Conservation (phyloP, 2,329 filamentous ascomycete species). For the Colletotrichum tropicale region DNA sequence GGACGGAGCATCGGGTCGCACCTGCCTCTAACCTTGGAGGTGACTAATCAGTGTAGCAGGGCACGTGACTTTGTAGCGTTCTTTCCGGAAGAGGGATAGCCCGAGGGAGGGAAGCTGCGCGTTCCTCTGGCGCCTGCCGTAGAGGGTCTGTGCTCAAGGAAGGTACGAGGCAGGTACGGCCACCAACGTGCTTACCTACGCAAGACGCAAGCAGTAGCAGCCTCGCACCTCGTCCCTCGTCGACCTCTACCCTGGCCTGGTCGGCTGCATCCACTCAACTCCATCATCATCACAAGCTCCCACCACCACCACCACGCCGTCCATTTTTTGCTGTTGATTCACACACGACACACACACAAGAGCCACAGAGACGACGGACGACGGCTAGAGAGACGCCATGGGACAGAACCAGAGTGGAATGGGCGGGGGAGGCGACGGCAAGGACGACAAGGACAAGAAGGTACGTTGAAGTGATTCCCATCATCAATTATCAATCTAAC, state of each 20-base stretch:
- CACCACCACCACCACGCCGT: neutral
- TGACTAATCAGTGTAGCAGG: neutral
- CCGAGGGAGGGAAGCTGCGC: slow-evolving; percentile 28
- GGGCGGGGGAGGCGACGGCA: slow-evolving; percentile 77
- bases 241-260: slow-evolving; percentile 26
- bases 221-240: slow-evolving; percentile 6
- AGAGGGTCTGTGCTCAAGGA: neutral
- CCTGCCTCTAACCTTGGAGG: neutral
- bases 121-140: slow-evolving; percentile 49
- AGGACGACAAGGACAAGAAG: slow-evolving; percentile 94
- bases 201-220: slow-evolving; percentile 18
- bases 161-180: neutral
- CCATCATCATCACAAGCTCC: slow-evolving; percentile 16
- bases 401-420: slow-evolving; percentile 89
- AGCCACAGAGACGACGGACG: neutral
- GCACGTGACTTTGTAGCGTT: rapidly evolving
- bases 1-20: neutral
- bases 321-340: neutral
- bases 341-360: neutral
- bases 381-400: slow-evolving; percentile 55
- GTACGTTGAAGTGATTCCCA: slow-evolving; percentile 44
- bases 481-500: neutral
- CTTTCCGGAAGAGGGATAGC: neutral
- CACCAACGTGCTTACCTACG: slow-evolving; percentile 3
- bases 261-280: slow-evolving; percentile 26